Conservation (phyloP, 2,329 filamentous ascomycete species). For the Pezicula carpinea region DNA sequence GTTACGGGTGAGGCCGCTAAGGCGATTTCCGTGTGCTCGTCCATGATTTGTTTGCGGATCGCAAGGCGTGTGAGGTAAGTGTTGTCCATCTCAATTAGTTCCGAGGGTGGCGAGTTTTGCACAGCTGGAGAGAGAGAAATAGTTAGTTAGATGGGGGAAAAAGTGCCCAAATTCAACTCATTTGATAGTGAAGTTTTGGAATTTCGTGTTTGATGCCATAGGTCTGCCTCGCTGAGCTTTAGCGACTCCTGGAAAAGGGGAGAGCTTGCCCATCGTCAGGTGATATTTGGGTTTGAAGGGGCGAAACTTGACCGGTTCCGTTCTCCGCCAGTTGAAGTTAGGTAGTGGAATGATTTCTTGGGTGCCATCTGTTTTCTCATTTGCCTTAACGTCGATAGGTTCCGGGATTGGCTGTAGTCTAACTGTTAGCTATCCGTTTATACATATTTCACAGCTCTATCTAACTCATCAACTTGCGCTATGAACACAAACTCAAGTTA, state of each 20-base stretch:
- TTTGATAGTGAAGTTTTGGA: neutral
- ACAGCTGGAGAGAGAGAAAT: constrained; percentile 47
- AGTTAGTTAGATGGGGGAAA: neutral
- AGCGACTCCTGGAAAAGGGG: neutral
- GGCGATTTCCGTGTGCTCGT: constrained; percentile 35
- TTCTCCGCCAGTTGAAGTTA: constrained; percentile 45
- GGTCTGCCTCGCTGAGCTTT: neutral
- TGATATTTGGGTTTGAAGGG: constrained; percentile 59
- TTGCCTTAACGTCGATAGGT: neutral
- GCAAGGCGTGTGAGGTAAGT: constrained; percentile 49
- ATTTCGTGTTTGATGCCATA: neutral
- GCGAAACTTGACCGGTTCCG: constrained; percentile 47
- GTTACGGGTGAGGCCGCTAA: constrained; percentile 33
- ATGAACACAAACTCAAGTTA: no score
- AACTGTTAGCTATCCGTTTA: neutral
- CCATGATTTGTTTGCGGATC: constrained; percentile 43
- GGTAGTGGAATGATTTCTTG: constrained; percentile 31
- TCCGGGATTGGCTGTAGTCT: neutral
- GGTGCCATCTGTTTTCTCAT: neutral
- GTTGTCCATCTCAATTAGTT: constrained; percentile 54
- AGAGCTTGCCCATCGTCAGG: constrained; percentile 53
- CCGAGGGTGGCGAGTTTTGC: constrained; percentile 45
- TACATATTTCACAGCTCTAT: neutral
- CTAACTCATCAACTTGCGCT: no score
- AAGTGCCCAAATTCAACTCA: no score